Base-by-base conservation (phyloP, 257 asterid species). In the Petunia secreta region DNA sequence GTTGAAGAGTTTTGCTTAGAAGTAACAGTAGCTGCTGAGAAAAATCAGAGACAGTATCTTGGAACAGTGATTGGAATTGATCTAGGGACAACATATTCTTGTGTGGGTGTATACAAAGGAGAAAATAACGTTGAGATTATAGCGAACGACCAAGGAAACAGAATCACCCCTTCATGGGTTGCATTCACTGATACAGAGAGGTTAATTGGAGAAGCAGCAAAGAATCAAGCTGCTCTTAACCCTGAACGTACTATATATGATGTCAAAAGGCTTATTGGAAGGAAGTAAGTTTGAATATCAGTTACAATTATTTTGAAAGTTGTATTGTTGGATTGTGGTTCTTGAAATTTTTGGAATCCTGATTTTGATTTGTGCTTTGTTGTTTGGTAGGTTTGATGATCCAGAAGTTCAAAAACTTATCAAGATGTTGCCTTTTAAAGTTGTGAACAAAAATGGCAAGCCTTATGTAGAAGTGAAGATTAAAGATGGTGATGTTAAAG, bases 311-410 rank as follows among this genome's bases (percentile, higher is more conserved):
- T 43, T 6, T 43, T 15, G 37, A 8, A 68, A n/a, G 75, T 16
- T 8, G 40, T 16, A 16, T 8, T 68, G 55, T 44, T 38, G 39
- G 37, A 1, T 16, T 44, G 58, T 44, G 58, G 44, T 65, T 64
- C 50, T 65, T 64, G 48, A 63, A n/a, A n/a, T 67, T 67, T 68
- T n/a, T 69, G 43, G 16, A 4, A 16, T 78, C n/a, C 74, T 78
- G 67, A 60, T 68, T 14, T 14, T 16, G 8, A n/a, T 43, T 44
- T 37, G 60, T 48, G 46, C 13, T 15, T 71, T 9, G 44, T 71
- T 65, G 50, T 46, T 83, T 66, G 60, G 55, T 43, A 83, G 86
- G 71, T 80, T 75, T 83, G 86, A 80, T 65, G 87, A 84, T 80
- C 87, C 84, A 1, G 77, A 80, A 69, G 84, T 84, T 55, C 87